phyloP scores from a whole-genome alignment of 1,284 basidiomycete genomes.

The Leccinum brunneo-olivaceum region DNA sequence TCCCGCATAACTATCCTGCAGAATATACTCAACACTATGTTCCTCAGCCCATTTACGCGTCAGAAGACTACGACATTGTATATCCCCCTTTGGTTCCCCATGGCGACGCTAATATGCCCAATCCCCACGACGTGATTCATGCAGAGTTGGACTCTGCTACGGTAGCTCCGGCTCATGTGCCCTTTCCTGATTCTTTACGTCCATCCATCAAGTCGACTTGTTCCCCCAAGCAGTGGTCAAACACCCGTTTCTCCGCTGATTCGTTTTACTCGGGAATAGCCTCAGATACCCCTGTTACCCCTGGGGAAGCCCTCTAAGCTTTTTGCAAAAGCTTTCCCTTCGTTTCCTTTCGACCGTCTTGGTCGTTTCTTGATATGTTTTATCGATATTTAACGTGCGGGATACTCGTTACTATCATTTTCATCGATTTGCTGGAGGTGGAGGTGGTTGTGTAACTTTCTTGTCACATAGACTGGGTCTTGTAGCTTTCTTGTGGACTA shows the following conservation, averaged over 20 bases:
- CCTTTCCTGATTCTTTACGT: slow-evolving; percentile 14
- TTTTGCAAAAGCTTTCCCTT: slow-evolving; percentile 2
- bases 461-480: slow-evolving; percentile 1
- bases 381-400: slow-evolving; percentile 21
- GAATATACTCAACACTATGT: slow-evolving; percentile 12
- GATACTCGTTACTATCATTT: slow-evolving; percentile 8
- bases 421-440: slow-evolving; percentile 6
- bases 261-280: slow-evolving; percentile 27
- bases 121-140: slow-evolving; percentile 11
- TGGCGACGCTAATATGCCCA: slow-evolving; percentile 8
- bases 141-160: slow-evolving; percentile 9
- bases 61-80: slow-evolving; percentile 15
- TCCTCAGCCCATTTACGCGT: slow-evolving; percentile 17
- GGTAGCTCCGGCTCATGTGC: background rate
- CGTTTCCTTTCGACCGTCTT: background rate
- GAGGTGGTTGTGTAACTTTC: slow-evolving; percentile 7
- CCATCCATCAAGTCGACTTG: slow-evolving; percentile 10
- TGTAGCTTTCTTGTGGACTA: too few relatives aligned
- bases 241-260: slow-evolving; percentile 23
- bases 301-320: slow-evolving; percentile 19
- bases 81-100: slow-evolving; percentile 10
- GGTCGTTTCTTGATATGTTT: slow-evolving; percentile 6
- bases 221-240: slow-evolving; percentile 8
- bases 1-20: slow-evolving; percentile 2
- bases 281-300: slow-evolving; percentile 5